Conservation (phyloP, 176 grass and related monocot species). For the Olyra latifolia region DNA sequence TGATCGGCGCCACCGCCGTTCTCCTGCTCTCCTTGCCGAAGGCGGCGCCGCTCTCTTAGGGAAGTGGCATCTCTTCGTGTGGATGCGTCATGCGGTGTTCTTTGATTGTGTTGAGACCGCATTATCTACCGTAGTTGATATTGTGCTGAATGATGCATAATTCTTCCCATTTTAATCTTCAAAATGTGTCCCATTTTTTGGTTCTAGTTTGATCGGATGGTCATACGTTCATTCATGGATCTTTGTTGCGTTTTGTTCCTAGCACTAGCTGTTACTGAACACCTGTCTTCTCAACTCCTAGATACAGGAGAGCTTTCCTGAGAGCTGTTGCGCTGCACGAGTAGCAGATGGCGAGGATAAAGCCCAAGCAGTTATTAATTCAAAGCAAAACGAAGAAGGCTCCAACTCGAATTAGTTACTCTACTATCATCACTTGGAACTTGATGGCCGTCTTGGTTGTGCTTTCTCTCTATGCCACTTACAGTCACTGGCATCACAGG, state of each 20-base stretch:
- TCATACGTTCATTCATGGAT: not conserved
- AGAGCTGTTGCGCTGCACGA: not conserved
- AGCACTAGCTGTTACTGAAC: not conserved
- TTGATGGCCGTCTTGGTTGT: slow-evolving; percentile 60
- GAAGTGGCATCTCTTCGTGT: not conserved
- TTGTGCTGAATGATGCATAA: not conserved
- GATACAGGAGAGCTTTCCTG: not conserved
- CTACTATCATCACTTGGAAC: slow-evolving; percentile 59
- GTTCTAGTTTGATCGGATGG: not conserved
- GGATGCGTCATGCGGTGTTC: not conserved
- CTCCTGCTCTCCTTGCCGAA: no score
- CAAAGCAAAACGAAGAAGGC: slow-evolving; percentile 76
- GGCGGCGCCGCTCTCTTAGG: no score
- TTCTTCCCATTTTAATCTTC: not conserved
- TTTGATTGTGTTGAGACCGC: not conserved
- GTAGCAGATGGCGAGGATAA: slow-evolving; percentile 65
- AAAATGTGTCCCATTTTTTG: not conserved
- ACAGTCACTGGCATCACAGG: slow-evolving; percentile 62
- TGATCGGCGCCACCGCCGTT: no score
- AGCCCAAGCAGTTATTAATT: slow-evolving; percentile 72
- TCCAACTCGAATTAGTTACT: slow-evolving; percentile 60
- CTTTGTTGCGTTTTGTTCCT: not conserved
- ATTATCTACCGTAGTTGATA: not conserved
- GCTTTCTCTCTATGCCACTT: slow-evolving; percentile 62
- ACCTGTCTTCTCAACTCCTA: not conserved